Evolutionary conservation across 2,329 filamentous ascomycete species (phyloP), one percentile per base, ranked within the genome.

Genomic region (Chaetomium sp.): DNA sequence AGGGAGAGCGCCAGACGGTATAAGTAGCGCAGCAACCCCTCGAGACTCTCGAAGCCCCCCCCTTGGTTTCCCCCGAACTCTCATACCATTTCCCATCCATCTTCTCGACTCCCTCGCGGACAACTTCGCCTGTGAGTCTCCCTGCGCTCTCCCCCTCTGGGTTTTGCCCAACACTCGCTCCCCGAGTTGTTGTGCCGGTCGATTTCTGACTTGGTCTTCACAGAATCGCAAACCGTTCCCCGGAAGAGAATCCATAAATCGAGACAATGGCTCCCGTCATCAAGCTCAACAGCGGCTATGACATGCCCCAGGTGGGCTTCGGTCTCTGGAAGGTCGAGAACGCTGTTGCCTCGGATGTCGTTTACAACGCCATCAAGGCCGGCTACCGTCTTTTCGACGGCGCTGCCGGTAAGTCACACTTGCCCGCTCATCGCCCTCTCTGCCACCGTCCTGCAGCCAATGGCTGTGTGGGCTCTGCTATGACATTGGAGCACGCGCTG

Each of bases 311-410:
- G 76, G 88, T 91, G 70, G 89, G 89, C 77, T 91, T 91, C 75
- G 89, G 89, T 65, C 84, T 94, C 70, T 95, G 91, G 91, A 95
- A 95, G 81, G 90, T 95, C 69, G 86, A 87, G 76, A 90, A 90
- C 70, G 84, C 86, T 61, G 87, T 86, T 62, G 88, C 85, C 74
- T 87, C 91, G 72, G 90, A 94, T 72, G 86, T 85, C 66, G 87
- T 94, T 71, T 94, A 94, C 83, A 88, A 93, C 68, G 86, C 86
- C 74, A 87, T 87, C 79, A 87, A 87, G 80, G 78, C 78, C 58
- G 85, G 85, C 49, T 87, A 87, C 77, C 81, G 85, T 71, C 78
- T 87, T 49, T 81, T 87, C 60, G 85, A 87, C 70, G 85, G 85
- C 70, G 85, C 85, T 63, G 85, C 81, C 72, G 84, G 84, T 85